Percentiles rank a stretch among this genome's conserved stretches.
phyloP scores from a whole-genome alignment of 2,329 filamentous ascomycete species.

The Botrytis pseudocinerea region DNA sequence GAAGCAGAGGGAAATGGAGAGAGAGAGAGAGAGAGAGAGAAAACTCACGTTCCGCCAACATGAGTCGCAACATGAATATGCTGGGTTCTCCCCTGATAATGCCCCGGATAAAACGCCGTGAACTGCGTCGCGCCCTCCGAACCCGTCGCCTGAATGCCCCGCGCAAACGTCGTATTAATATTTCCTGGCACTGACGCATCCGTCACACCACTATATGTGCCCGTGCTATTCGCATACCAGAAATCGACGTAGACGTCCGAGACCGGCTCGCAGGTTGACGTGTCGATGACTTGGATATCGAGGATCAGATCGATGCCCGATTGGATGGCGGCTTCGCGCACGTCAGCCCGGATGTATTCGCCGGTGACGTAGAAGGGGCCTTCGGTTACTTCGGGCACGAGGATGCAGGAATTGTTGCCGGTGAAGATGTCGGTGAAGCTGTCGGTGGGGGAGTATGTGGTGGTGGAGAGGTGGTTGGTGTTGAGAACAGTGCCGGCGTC shows the following conservation, averaged over 20 bases:
- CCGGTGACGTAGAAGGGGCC: slow-evolving; percentile 50
- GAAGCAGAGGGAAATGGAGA: not conserved
- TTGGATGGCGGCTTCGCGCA: slow-evolving; percentile 41
- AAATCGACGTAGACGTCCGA: slow-evolving; percentile 52
- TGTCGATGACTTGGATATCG: slow-evolving; percentile 56
- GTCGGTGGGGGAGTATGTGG: slow-evolving; percentile 42
- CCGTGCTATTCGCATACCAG: slow-evolving; percentile 51
- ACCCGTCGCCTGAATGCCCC: slow-evolving; percentile 47
- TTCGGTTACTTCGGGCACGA: slow-evolving; percentile 41
- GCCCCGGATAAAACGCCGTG: slow-evolving; percentile 48
- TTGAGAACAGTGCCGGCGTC: slow-evolving; percentile 26
- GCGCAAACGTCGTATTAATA: slow-evolving; percentile 45
- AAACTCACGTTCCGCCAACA: slow-evolving; percentile 40
- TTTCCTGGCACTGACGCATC: slow-evolving; percentile 43
- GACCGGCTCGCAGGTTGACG: slow-evolving; percentile 54
- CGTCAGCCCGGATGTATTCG: slow-evolving; percentile 51
- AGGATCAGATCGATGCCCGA: slow-evolving; percentile 41
- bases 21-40: not conserved
- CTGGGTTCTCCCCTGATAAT: slow-evolving; percentile 47
- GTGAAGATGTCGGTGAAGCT: slow-evolving; percentile 36
- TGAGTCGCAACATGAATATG: slow-evolving; percentile 54
- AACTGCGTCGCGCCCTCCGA: slow-evolving; percentile 47
- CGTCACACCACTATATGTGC: slow-evolving; percentile 52
- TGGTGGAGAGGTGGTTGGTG: slow-evolving; percentile 28
- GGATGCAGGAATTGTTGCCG: slow-evolving; percentile 38